Base-by-base conservation (phyloP, 106 monocot genomes). In the Triglochin maritima region DNA sequence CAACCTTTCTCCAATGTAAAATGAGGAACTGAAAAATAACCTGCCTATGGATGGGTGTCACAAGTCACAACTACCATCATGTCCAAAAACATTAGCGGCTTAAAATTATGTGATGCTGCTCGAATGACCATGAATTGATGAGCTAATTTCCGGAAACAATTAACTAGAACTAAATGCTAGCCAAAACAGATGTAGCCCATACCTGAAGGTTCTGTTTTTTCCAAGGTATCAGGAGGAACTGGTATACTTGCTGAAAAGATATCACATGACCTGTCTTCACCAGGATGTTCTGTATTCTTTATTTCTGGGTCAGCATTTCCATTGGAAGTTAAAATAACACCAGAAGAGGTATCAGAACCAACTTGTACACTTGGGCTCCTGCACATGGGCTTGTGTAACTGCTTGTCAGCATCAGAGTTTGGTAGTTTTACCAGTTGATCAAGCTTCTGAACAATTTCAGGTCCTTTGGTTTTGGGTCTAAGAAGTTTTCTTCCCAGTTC, bases 131-230 rank as follows among this genome's bases (percentile, higher is more conserved):
- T 29, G 29, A 29, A 29, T 0, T 29, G 29, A 29, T 29, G 29
- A 29, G 29, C 29, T 29, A 29, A 29, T 29, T 29, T 29, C 29
- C 29, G 29, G 29, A 29, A 29, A 29, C 29, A 29, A 73, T 52
- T 5, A 73, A 47, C 50, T 12, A 55, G 9, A 70, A 59, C 14
- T 16, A 59, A 69, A 4, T 15, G 12, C 11, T 50, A 44, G 10
- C 16, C 13, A n/a, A 57, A 17, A 4, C 2, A 6, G 9, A 57
- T 13, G 17, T 4, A 1, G 45, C 43, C 59, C 57, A 41, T 70
- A 89, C 94, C 94, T 80, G 80, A 81, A 76, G 87, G 55, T 10
- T 94, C 89, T 16, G 54, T 60, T 75, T 87, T 89, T 47, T 82
- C 80, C 59, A 80, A 80, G 48, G 49, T 76, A 45, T 84, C 89